These are phyloP conservation scores for Termitomyces sp. DNA, from an alignment of 768 basidiomycete species.

Conservation along the genomic window DNA sequence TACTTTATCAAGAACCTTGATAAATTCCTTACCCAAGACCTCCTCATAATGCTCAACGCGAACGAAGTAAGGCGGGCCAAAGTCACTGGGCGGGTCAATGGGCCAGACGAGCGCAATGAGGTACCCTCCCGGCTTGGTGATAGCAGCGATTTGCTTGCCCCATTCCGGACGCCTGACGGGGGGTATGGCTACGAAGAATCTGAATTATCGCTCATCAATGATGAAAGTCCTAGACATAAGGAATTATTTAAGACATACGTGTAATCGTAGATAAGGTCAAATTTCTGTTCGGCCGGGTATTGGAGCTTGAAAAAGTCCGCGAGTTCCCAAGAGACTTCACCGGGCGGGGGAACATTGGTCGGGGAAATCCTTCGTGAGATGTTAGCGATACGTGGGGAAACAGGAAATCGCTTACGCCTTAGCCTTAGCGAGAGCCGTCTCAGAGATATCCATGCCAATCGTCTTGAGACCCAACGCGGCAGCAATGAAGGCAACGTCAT, in stretches of 20 bases:
- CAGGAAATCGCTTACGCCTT: conserved; percentile 28
- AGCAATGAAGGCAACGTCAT: conserved; percentile 59
- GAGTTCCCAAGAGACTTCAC: conserved; percentile 37
- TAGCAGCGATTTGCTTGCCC: conserved; percentile 53
- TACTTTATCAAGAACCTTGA: conserved; percentile 37
- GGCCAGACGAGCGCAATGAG: conserved; percentile 64
- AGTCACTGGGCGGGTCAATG: conserved; percentile 38
- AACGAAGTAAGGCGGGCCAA: conserved; percentile 65
- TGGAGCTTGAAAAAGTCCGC: conserved; percentile 57
- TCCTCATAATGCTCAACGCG: conserved; percentile 58
- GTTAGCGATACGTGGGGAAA: not conserved
- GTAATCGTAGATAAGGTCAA: conserved; percentile 66
- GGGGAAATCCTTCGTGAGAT: not conserved
- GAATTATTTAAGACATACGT: conserved; percentile 38
- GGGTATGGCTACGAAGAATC: conserved; percentile 74
- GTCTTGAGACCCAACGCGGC: conserved; percentile 44
- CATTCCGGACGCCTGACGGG: conserved; percentile 51
- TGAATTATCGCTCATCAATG: conserved; percentile 19
- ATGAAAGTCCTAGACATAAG: not conserved
- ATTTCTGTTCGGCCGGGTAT: conserved; percentile 27
- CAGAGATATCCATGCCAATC: conserved; percentile 55
- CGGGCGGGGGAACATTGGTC: conserved; percentile 15
- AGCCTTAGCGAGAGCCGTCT: conserved; percentile 50
- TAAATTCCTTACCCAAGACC: conserved; percentile 24
- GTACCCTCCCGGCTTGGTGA: conserved; percentile 62